These are phyloP conservation scores for Rhynchospora tenuis DNA, from an alignment of 176 grass and related monocot species.

Conservation along the genomic window DNA sequence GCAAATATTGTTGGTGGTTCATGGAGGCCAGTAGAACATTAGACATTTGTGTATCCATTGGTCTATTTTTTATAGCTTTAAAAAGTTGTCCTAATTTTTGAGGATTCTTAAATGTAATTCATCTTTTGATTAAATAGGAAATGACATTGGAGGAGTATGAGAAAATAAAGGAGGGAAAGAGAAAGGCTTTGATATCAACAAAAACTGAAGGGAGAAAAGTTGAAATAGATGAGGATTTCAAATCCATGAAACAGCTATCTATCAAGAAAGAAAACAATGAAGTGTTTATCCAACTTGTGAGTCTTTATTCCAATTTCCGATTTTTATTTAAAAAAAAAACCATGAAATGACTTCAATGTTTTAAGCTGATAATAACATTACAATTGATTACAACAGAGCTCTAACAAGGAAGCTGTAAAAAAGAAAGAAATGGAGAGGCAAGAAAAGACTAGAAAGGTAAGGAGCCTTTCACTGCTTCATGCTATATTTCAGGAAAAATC, in stretches of 20 bases:
- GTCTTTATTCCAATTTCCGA: background rate
- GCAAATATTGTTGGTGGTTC: background rate
- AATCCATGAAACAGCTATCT: slow-evolving; percentile 43
- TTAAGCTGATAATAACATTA: background rate
- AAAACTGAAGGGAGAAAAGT: slow-evolving; percentile 61
- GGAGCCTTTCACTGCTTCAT: background rate
- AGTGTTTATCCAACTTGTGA: slow-evolving; percentile 61
- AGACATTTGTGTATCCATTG: background rate
- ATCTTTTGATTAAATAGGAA: slow-evolving; percentile 28
- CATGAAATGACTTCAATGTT: background rate
- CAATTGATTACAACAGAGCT: slow-evolving; percentile 21
- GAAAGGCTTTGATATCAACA: slow-evolving; percentile 48
- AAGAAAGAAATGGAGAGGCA: slow-evolving; percentile 37
- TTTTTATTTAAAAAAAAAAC: background rate
- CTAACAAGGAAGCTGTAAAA: slow-evolving; percentile 55
- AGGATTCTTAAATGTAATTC: background rate
- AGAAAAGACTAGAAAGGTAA: slow-evolving; percentile 48
- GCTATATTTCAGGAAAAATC: background rate
- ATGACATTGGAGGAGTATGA: slow-evolving; percentile 84
- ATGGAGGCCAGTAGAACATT: background rate
- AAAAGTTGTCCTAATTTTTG: background rate
- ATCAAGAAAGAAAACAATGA: slow-evolving; percentile 40
- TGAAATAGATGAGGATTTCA: slow-evolving; percentile 55
- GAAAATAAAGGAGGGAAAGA: slow-evolving; percentile 57
- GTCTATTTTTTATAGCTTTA: background rate